Evolutionary conservation across 108 stramenopile species (phyloP).

Genomic region (Fistulifera solaris): DNA sequence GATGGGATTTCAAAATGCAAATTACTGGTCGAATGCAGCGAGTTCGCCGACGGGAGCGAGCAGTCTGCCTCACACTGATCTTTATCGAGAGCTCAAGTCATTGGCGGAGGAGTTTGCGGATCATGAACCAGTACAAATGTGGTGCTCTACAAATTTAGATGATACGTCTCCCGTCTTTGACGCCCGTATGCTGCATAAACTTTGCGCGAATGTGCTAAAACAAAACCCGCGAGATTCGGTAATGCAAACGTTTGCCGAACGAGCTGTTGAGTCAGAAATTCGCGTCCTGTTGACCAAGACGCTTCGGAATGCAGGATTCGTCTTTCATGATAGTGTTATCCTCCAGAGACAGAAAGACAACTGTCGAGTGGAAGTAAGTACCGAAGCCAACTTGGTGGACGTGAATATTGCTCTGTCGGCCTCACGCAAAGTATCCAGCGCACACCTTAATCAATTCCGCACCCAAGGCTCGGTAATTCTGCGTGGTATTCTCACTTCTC

Average conservation of each 20-base stretch:
- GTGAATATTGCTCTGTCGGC: slow-evolving; percentile 14
- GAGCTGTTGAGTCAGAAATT: slow-evolving; percentile 17
- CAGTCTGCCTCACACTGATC: slow-evolving; percentile 3
- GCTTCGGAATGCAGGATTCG: slow-evolving; percentile 21
- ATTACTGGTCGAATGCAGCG: slow-evolving; percentile 33
- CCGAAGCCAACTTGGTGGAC: not conserved
- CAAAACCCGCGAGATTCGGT: not conserved
- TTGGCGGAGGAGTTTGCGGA: not conserved
- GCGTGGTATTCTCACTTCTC: slow-evolving; percentile 1
- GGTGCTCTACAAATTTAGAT: slow-evolving; percentile 13
- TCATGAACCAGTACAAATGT: slow-evolving; percentile 4
- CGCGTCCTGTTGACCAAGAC: slow-evolving; percentile 11
- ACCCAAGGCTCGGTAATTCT: slow-evolving; percentile 6
- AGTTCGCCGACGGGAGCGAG: slow-evolving; percentile 1
- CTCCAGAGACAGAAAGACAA: too few species aligned
- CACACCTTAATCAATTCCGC: slow-evolving; percentile 19
- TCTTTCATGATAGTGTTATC: not conserved
- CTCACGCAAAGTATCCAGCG: slow-evolving; percentile 22
- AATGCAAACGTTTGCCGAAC: slow-evolving; percentile 24
- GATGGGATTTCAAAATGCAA: slow-evolving; percentile 37
- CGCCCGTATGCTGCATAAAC: slow-evolving; percentile 13
- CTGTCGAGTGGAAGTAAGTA: too few species aligned
- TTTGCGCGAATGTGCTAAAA: slow-evolving; percentile 14
- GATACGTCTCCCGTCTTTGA: slow-evolving; percentile 3
- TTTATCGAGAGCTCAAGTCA: not conserved